Base-by-base conservation (phyloP, 1,139 yeast species). In the Sugiyamaella grinbergsii region DNA sequence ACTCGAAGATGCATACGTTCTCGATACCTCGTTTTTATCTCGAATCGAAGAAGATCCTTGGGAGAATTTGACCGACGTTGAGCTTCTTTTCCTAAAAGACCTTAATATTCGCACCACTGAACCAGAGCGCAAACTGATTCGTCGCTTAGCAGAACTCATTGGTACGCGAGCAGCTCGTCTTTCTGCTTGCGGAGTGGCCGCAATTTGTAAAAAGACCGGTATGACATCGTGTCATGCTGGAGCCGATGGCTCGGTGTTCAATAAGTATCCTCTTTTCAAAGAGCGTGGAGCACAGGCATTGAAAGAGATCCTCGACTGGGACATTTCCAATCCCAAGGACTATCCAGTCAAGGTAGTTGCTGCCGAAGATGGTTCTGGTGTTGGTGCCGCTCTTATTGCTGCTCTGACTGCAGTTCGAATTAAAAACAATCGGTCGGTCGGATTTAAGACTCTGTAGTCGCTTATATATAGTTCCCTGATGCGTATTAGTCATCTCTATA, bases 281-380 rank as follows among this genome's bases (percentile, higher is more conserved):
- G 85, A 83, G 66, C 82, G 96, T 68, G 96, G 96, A 37, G 95
- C 95, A 48, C 78, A 80, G 67, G 97, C 89, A 52, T 79, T 93
- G 67, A 83, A 85, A 70, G 98, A 90, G 67, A 87, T 93, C 61
- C 88, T 90, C 68, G 93, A 78, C 60, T 91, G 97, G 96, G 75
- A 77, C 37, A 57, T 65, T 47, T 59, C 64, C 46, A 71, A 72
- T 50, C 73, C 77, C 42, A 66, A 73, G 57, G 81, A 83, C 58
- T 87, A 86, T 67, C 97, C 97, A 58, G 81, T 93, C 65, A 71
- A 76, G 58, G 80, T 91, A 63, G 87, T 86, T 38, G 85, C 91
- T 51, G 98, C 98, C 58, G 97, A 91, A 73, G 98, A 93, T 74
- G 98, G 98, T 62, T 84, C 95, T 50, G 98, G 98, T 73, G 98